phyloP scores from a whole-genome alignment of 108 stramenopile genomes.

The Cyclotella baltica region DNA sequence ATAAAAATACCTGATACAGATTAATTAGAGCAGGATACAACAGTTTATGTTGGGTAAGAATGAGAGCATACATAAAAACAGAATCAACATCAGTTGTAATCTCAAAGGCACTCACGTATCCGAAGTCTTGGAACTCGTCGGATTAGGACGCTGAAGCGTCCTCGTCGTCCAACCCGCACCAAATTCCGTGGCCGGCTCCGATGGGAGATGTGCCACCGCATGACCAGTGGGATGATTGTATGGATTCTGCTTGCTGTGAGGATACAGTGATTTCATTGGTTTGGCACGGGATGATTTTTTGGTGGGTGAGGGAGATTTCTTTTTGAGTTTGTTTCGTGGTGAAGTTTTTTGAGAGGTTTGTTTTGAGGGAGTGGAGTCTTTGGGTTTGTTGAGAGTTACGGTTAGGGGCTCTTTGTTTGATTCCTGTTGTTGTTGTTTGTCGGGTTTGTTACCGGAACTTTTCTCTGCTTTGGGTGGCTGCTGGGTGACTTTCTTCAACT shows the following conservation, averaged over 20 bases:
- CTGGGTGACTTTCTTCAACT: neutral
- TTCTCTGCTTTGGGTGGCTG: neutral
- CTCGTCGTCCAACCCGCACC: constrained; percentile 8
- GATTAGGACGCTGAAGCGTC: neutral
- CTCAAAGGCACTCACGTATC: no score
- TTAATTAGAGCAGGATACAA: neutral
- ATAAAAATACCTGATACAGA: constrained; percentile 6
- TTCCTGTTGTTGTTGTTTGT: neutral
- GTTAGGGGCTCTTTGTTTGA: neutral
- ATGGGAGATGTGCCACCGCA: neutral
- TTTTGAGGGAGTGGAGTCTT: neutral
- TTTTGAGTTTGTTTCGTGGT: no score
- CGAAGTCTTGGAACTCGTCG: neutral
- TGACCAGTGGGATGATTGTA: neutral
- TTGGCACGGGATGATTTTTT: neutral
- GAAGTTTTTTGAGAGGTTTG: no score
- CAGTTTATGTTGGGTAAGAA: neutral
- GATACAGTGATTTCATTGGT: neutral
- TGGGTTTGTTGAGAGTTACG: neutral
- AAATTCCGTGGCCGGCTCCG: neutral
- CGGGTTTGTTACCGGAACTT: neutral
- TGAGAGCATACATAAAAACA: neutral
- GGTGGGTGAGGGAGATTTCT: no score
- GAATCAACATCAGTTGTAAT: neutral
- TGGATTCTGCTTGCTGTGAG: neutral